A percentile compares a stretch with the other conserved stretches of the same genome.
Evolutionary conservation across 768 basidiomycete species (phyloP).

Genomic region (Mrakia gelida): DNA sequence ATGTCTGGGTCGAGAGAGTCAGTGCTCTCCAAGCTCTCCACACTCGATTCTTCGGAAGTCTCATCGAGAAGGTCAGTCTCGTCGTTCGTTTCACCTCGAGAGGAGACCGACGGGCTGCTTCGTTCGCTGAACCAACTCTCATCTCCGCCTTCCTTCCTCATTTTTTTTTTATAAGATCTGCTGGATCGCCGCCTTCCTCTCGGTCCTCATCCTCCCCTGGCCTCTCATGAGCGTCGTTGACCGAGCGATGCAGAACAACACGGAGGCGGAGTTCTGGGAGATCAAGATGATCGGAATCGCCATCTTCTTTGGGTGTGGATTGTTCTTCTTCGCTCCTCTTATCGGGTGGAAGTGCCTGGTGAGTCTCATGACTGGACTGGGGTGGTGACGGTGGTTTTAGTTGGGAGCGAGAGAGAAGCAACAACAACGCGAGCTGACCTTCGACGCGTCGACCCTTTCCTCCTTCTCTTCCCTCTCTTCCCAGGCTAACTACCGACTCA

Average conservation of each 20-base stretch:
- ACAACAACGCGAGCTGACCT: not conserved
- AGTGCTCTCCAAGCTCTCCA: not conserved
- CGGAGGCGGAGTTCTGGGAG: not conserved
- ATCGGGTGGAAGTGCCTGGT: slow-evolving; percentile 1
- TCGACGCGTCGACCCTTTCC: not conserved
- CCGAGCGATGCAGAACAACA: not conserved
- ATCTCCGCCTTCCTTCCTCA: too few relatives aligned
- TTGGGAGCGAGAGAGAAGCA: not conserved
- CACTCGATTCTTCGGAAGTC: not conserved
- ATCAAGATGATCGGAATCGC: not conserved
- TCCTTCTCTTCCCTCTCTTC: not conserved
- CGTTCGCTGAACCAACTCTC: not conserved
- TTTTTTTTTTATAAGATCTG: not conserved
- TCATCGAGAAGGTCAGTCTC: not conserved
- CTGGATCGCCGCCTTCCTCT: not conserved
- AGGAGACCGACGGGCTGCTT: too few relatives aligned
- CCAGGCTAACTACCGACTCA: slow-evolving; percentile 4
- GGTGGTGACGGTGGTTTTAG: not conserved
- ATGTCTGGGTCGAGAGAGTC: not conserved
- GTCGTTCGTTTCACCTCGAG: not conserved
- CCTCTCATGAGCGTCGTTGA: not conserved
- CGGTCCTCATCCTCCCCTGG: not conserved
- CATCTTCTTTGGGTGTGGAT: not conserved
- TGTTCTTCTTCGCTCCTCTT: not conserved
- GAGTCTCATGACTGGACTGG: not conserved